These are phyloP conservation scores for Stentor roeselii DNA, from an alignment of 73 alveolate species.

Conservation along the genomic window DNA sequence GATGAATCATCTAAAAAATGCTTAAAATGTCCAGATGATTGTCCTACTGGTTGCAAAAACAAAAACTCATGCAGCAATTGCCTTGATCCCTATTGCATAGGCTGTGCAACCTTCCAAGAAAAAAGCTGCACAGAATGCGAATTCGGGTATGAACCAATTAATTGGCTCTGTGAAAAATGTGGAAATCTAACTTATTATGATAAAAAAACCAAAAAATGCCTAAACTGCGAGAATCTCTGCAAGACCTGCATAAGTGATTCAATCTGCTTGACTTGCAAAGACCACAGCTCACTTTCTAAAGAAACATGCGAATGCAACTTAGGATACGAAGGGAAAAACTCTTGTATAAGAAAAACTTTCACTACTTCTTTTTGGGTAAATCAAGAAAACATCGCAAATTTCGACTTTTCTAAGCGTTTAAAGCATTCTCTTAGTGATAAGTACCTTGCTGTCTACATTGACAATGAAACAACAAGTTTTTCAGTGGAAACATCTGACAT, in stretches of 20 bases:
- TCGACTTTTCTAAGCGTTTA: too few species aligned
- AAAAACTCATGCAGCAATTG: neutral
- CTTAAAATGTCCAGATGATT: neutral
- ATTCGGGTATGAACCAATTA: neutral
- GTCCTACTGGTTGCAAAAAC: neutral
- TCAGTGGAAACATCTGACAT: too few species aligned
- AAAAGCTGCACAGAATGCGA: neutral
- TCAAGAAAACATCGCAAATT: neutral
- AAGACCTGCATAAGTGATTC: neutral
- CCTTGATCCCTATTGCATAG: neutral
- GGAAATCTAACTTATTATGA: neutral
- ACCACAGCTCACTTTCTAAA: neutral
- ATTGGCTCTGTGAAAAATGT: neutral
- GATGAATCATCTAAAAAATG: neutral
- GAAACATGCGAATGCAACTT: neutral
- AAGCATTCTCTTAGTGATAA: too few species aligned
- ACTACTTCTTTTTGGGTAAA: too few species aligned
- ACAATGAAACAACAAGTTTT: too few species aligned
- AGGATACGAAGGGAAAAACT: neutral
- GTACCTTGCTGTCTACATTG: too few species aligned
- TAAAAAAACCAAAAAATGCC: neutral
- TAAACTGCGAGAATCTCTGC: neutral
- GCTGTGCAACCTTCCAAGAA: neutral
- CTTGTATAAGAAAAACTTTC: neutral
- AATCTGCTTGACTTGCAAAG: neutral